Conservation (phyloP, 257 asterid genomes). For the Capsicum baccatum region DNA sequence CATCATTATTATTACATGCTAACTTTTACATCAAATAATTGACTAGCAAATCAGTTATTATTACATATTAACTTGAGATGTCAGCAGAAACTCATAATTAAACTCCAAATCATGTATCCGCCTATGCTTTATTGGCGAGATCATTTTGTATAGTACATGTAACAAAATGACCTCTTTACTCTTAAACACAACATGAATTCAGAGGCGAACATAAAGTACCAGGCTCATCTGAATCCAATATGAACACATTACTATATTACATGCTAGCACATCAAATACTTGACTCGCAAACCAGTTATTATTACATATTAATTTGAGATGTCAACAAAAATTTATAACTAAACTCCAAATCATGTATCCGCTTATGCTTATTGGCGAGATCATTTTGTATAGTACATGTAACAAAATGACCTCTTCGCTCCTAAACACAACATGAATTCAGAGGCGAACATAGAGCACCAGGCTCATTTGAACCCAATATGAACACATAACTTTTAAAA, state of each 20-base stretch:
- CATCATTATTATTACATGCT: background rate
- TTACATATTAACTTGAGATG: background rate
- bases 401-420: background rate
- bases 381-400: background rate
- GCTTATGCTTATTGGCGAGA: background rate
- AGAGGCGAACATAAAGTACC: background rate
- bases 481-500: background rate
- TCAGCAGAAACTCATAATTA: background rate
- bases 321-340: background rate
- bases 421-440: background rate
- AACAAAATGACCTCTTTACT: background rate
- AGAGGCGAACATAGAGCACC: background rate
- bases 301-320: background rate
- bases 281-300: background rate
- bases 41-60: background rate
- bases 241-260: background rate
- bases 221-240: background rate
- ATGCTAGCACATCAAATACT: background rate
- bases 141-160: background rate
- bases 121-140: background rate
- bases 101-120: background rate
- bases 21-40: background rate
- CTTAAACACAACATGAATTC: background rate
- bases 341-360: background rate
- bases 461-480: background rate